phyloP scores from a whole-genome alignment of 2,329 filamentous ascomycete genomes.

The Aureobasidium uvarum region DNA sequence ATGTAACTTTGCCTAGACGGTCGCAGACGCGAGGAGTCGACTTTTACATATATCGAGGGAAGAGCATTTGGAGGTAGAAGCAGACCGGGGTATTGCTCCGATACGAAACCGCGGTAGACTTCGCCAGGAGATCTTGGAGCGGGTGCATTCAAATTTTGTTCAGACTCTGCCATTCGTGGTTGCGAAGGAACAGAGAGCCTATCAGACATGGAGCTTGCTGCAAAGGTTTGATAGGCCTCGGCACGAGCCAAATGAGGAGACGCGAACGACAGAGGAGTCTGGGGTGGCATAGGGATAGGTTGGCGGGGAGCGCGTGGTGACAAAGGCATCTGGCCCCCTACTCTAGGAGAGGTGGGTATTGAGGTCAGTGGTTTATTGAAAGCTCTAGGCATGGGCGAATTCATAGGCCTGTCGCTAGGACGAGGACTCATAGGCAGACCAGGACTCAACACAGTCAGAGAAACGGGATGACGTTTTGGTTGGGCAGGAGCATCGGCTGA shows the following conservation, averaged over 20 bases:
- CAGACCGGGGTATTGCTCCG: constrained; percentile 82
- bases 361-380: constrained; percentile 58
- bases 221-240: constrained; percentile 39
- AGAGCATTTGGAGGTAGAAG: constrained; percentile 85
- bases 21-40: constrained; percentile 91
- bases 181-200: constrained; percentile 30
- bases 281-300: constrained; percentile 68
- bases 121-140: constrained; percentile 38
- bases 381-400: constrained; percentile 59
- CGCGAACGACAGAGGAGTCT: constrained; percentile 63
- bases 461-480: constrained; percentile 16
- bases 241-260: constrained; percentile 48
- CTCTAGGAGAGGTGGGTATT: constrained; percentile 65
- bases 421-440: constrained; percentile 63
- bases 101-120: constrained; percentile 75
- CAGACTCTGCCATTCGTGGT: constrained; percentile 13
- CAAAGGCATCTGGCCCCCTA: constrained; percentile 54
- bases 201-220: constrained; percentile 29
- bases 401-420: constrained; percentile 59
- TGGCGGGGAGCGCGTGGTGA: constrained; percentile 73
- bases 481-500: constrained; percentile 21
- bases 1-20: constrained; percentile 84
- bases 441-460: constrained; percentile 51
- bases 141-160: not conserved
- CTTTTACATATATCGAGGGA: constrained; percentile 78